Base-by-base conservation (phyloP, 164 flowering plant species). In the Euptelea pleiosperma region DNA sequence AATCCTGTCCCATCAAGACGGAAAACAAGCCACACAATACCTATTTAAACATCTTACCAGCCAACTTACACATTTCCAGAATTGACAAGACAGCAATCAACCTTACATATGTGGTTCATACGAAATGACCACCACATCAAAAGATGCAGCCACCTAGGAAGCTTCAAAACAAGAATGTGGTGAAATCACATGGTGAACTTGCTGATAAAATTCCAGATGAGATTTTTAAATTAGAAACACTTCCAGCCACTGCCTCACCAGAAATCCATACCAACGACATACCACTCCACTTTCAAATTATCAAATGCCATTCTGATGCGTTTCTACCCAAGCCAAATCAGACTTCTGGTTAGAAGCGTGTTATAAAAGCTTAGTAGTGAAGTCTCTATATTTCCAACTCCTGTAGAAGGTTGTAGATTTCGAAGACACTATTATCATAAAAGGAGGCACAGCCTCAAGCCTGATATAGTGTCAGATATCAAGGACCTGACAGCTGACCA, bases 401-500 rank as follows among this genome's bases (percentile, higher is more conserved):
- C 15, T 22, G 61, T 22, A 45, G 14, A 14, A 11, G n/a, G 39
- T 14, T 11, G 6, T 18, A 25, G 25, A 35, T 33, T 45, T 8
- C 65, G 18, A 37, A 8, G 22, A 31, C 18, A 53, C 14, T 56
- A n/a, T 39, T n/a, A n/a, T n/a, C n/a, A n/a, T n/a, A n/a, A 12
- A 61, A 28, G 15, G 14, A 16, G 22, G 39, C 22, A 41, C 12
- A 24, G 14, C 29, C 22, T 40, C 9, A 36, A 49, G 28, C 4
- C 6, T 8, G 52, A 47, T 49, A 28, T 12, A 16, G 19, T 2
- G 6, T 70, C 70, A 85, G 12, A 85, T 64, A 48, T 77, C 82
- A 60, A 86, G 75, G 42, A 78, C 75, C 62, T 83, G 86, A 63
- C 87, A 86, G 68, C 78, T 79, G 15, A 86, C 81, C 30, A 86